Evolutionary conservation across 2,329 filamentous ascomycete genomes (phyloP).

Genomic region (Falciphora oryzae): DNA sequence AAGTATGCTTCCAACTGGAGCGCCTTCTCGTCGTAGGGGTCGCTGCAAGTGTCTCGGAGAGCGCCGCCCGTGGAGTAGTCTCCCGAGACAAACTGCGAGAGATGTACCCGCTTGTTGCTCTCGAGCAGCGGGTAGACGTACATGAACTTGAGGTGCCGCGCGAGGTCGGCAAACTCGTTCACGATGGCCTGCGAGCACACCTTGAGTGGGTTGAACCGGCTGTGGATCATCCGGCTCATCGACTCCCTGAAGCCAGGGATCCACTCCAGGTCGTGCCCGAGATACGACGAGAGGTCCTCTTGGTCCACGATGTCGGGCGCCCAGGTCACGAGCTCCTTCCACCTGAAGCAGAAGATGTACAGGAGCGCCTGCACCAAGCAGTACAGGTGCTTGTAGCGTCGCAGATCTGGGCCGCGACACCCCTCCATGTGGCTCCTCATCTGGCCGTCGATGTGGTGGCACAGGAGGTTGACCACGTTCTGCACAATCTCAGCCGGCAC

Average conservation of each 20-base stretch:
- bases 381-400: slow-evolving; percentile 80
- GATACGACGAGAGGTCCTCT: slow-evolving; percentile 54
- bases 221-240: slow-evolving; percentile 73
- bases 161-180: slow-evolving; percentile 81
- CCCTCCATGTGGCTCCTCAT: slow-evolving; percentile 64
- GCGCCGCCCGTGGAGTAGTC: slow-evolving; percentile 50
- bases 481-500: slow-evolving; percentile 72
- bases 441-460: slow-evolving; percentile 69
- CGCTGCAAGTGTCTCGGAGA: slow-evolving; percentile 45
- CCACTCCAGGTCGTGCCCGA: slow-evolving; percentile 73
- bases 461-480: slow-evolving; percentile 73
- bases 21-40: slow-evolving; percentile 64
- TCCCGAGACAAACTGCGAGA: slow-evolving; percentile 62
- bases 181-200: slow-evolving; percentile 90
- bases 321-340: slow-evolving; percentile 76
- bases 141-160: slow-evolving; percentile 78
- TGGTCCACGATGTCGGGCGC: slow-evolving; percentile 55
- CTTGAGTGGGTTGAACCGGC: slow-evolving; percentile 88
- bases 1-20: slow-evolving; percentile 92
- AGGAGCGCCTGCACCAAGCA: slow-evolving; percentile 81
- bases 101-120: slow-evolving; percentile 81
- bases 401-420: slow-evolving; percentile 80
- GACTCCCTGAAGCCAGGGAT: slow-evolving; percentile 66
- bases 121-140: slow-evolving; percentile 87
- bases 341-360: slow-evolving; percentile 97